phyloP scores from a whole-genome alignment of 441 rosid species.

The Gossypium gossypioides region DNA sequence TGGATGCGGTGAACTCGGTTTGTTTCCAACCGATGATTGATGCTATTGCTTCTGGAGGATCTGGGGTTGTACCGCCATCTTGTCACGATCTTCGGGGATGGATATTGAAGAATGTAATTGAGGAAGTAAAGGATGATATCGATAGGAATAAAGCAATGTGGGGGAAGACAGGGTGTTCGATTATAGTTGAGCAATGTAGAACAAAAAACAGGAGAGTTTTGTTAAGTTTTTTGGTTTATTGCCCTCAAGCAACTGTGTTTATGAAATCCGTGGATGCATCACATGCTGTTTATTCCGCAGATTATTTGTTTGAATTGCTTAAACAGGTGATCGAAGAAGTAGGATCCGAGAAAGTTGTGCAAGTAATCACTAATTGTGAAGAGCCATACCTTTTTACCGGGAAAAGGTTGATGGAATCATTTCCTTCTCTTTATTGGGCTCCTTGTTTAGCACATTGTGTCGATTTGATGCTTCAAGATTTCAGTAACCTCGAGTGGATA shows the following conservation, averaged over 20 bases:
- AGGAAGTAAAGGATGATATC: slow-evolving; percentile 53
- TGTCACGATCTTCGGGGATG: slow-evolving; percentile 60
- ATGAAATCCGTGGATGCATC: slow-evolving; percentile 65
- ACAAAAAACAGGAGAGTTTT: slow-evolving; percentile 31
- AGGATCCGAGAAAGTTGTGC: slow-evolving; percentile 63
- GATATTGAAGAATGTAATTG: slow-evolving; percentile 58
- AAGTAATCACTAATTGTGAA: slow-evolving; percentile 63
- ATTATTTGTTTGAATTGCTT: slow-evolving; percentile 44
- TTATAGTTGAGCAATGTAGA: slow-evolving; percentile 59
- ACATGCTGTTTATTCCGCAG: slow-evolving; percentile 34
- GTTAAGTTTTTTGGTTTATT: slow-evolving; percentile 51
- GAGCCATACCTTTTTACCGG: slow-evolving; percentile 48
- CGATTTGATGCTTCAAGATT: slow-evolving; percentile 69
- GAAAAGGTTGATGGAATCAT: slow-evolving; percentile 45
- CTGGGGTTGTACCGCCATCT: slow-evolving; percentile 39
- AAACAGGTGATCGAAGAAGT: slow-evolving; percentile 73
- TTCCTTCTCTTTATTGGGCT: slow-evolving; percentile 74
- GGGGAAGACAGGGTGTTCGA: slow-evolving; percentile 66
- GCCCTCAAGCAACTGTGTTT: slow-evolving; percentile 59
- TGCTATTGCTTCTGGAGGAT: slow-evolving; percentile 46
- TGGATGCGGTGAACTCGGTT: slow-evolving; percentile 49
- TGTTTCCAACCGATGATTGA: slow-evolving; percentile 62
- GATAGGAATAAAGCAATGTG: slow-evolving; percentile 32
- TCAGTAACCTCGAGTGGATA: slow-evolving; percentile 61
- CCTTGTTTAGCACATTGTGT: slow-evolving; percentile 69